These are phyloP conservation scores for Elaphomyces granulatus DNA, from an alignment of 495 filamentous ascomycete genomes.

Conservation along the genomic window DNA sequence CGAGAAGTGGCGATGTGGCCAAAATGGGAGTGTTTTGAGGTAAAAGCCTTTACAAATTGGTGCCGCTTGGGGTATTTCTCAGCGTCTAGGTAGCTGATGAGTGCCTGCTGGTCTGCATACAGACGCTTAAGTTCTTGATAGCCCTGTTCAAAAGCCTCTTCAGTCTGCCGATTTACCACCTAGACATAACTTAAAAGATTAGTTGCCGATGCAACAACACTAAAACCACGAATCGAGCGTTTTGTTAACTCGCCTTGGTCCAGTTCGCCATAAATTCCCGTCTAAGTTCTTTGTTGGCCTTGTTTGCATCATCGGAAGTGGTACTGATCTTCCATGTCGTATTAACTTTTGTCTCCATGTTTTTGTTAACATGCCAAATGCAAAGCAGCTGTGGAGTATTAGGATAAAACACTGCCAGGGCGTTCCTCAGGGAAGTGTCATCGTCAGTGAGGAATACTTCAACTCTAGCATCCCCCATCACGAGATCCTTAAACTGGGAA, in stretches of 20 bases:
- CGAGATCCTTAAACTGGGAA: background rate
- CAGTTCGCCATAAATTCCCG: background rate
- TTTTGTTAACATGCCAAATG: background rate
- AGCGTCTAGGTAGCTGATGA: background rate
- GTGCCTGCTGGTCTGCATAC: background rate
- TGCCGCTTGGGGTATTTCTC: background rate
- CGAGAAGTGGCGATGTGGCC: background rate
- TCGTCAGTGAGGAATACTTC: background rate
- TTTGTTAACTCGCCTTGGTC: too few species aligned
- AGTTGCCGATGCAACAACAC: too few species aligned
- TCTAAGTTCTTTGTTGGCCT: background rate
- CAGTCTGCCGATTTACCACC: background rate
- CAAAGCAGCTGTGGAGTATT: background rate
- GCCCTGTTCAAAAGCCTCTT: background rate
- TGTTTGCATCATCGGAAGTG: background rate
- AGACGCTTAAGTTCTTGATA: background rate
- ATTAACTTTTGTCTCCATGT: background rate
- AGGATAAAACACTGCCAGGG: background rate
- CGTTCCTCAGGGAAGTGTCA: background rate
- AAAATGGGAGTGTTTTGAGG: background rate
- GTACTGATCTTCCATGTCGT: background rate
- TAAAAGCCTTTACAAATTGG: background rate
- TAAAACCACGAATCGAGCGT: too few species aligned
- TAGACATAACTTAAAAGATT: too few species aligned
- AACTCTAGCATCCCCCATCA: background rate